Base-by-base conservation (phyloP, 345 rosid species). In the Brassica napus region DNA sequence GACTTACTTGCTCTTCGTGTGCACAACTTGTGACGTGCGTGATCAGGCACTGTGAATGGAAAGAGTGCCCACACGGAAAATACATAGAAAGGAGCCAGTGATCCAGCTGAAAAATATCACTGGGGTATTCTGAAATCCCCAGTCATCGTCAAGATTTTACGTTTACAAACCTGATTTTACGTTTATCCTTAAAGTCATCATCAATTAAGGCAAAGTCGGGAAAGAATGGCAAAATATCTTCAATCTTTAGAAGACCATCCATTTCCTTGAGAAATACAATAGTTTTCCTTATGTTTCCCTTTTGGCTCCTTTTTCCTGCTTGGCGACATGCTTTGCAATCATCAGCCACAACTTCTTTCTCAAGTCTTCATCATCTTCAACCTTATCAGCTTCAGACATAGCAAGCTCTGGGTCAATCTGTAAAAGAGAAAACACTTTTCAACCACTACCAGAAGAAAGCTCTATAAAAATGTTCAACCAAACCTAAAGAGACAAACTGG, bases 211-310 rank as follows among this genome's bases (percentile, higher is more conserved):
- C 94, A 84, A 95, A 95, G 88, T 95, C 99, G 0, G 99, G 98
- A 80, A 95, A 95, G 86, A 95, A 93, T 9, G 99, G 99, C 75
- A 95, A 87, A 78, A 95, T 95, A 84, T 95, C 98, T 87, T 95
- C 99, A 26, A 95, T 95, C 87, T 95, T 95, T 68, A 95, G 71
- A 74, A 95, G 93, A 58, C 99, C 98, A 83, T 93, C 97, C 79
- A 97, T 95, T 93, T 95, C 98, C 86, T 91, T 93, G 77, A 95
- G 97, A 84, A 93, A 95, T 34, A 98, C 99, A 82, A 95, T 93
- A 61, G 98, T 97, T 84, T 89, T 95, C 80, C 98, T 77, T 82
- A 95, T 95, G 84, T 95, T 89, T 95, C 97, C 84, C 99, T 92
- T 79, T 91, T 95, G 47, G 92, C 88, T 80, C 98, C 99, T 83